Conservation (phyloP, 257 asterid species). For the Ilex aquifolium region DNA sequence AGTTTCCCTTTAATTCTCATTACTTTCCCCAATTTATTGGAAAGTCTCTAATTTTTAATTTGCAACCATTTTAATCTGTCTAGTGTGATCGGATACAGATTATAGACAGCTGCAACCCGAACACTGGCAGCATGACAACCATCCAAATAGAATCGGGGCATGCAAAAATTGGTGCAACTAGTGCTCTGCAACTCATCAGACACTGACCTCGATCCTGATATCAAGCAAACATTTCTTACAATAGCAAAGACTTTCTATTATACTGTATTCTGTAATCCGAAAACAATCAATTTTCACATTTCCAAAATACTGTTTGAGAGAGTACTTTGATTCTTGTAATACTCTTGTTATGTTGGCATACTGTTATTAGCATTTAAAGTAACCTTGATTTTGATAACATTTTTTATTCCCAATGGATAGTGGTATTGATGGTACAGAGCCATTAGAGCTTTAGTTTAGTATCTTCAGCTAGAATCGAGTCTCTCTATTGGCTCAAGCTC, state of each 20-base stretch:
- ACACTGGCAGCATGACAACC: neutral
- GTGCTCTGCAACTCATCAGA: slow-evolving; percentile 17
- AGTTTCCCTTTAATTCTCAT: neutral
- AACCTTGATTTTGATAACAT: no score
- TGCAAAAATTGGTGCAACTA: slow-evolving; percentile 25
- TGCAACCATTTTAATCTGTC: no score
- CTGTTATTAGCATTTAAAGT: no score
- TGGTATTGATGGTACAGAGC: no score
- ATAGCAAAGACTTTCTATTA: slow-evolving; percentile 34
- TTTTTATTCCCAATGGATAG: no score
- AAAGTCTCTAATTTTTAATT: no score
- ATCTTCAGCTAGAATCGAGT: no score
- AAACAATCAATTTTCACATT: slow-evolving; percentile 21
- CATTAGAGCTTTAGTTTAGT: no score
- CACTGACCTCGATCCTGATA: slow-evolving; percentile 12
- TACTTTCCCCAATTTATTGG: no score
- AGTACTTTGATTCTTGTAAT: neutral
- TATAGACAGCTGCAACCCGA: neutral
- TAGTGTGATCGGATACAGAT: neutral
- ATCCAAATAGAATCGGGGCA: slow-evolving; percentile 17
- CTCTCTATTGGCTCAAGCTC: no score
- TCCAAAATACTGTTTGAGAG: slow-evolving; percentile 33
- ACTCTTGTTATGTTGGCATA: no score
- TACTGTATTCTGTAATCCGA: slow-evolving; percentile 13
- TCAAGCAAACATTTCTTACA: slow-evolving; percentile 34